Conservation (phyloP, 2,329 filamentous ascomycete genomes). For the Epichloe hybrida region DNA sequence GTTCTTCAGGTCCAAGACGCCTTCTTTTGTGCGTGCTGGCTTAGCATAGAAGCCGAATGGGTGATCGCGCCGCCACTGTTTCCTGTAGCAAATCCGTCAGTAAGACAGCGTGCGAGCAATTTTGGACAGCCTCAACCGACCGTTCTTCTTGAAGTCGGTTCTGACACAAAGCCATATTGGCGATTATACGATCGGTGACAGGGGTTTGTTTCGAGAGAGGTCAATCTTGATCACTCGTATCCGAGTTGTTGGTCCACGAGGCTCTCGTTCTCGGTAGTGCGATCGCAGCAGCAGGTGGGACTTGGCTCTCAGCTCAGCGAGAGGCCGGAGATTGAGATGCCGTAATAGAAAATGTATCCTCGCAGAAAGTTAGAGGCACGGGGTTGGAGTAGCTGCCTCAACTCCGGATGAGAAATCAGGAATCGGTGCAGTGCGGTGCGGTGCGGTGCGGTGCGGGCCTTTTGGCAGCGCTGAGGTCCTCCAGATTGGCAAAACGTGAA, state of each 20-base stretch:
- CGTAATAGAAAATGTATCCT: neutral
- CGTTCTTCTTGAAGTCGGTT: conserved; percentile 82
- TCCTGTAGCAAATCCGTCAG: conserved; percentile 39
- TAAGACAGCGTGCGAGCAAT: neutral
- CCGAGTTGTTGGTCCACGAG: neutral
- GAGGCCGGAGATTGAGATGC: neutral
- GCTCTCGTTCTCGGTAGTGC: neutral
- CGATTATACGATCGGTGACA: conserved; percentile 2
- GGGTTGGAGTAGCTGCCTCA: neutral
- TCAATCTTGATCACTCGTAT: neutral
- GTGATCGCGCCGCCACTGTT: conserved; percentile 93
- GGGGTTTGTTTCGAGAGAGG: neutral
- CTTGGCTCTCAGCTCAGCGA: neutral
- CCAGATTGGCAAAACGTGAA: neutral
- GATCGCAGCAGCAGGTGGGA: neutral
- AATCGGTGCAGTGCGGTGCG: too few species aligned
- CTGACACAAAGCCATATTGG: conserved; percentile 69
- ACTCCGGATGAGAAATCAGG: neutral
- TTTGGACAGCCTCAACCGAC: conserved; percentile 34
- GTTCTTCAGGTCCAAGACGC: conserved; percentile 78
- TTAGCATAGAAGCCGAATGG: conserved; percentile 96
- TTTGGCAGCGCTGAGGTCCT: neutral
- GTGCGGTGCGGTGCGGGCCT: neutral
- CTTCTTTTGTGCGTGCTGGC: conserved; percentile 64
- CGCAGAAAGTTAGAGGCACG: neutral